Evolutionary conservation across 2,329 filamentous ascomycete species (phyloP).

Genomic region (Huntiella moniliformis): DNA sequence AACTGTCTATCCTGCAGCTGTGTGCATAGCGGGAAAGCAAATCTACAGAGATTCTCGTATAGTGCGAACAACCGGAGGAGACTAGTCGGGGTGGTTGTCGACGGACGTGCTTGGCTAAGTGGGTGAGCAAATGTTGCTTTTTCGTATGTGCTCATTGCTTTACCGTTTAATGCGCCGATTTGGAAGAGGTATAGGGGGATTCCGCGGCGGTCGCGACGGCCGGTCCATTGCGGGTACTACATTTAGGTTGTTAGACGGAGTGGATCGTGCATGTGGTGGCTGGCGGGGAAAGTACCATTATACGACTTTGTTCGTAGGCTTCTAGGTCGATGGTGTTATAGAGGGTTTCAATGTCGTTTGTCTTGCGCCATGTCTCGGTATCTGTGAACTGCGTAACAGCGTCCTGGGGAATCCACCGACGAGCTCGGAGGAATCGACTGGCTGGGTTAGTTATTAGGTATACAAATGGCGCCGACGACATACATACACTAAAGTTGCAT

Average conservation of each 20-base stretch:
- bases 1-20: constrained; percentile 52
- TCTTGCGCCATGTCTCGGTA: constrained; percentile 70
- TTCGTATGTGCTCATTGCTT: constrained; percentile 64
- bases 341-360: constrained; percentile 58
- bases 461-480: constrained; percentile 14
- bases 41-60: constrained; percentile 81
- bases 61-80: constrained; percentile 76
- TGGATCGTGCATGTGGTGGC: not conserved
- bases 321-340: constrained; percentile 76
- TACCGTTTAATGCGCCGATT: constrained; percentile 64
- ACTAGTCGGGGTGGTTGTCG: constrained; percentile 51
- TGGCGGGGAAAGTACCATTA: constrained; percentile 35
- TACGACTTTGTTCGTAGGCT: constrained; percentile 62
- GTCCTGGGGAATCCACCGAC: constrained; percentile 60
- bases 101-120: constrained; percentile 41
- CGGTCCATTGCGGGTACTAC: constrained; percentile 89
- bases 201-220: constrained; percentile 68
- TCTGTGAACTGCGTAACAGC: constrained; percentile 72
- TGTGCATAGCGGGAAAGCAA: constrained; percentile 70
- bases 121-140: constrained; percentile 38
- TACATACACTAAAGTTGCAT: constrained; percentile 58
- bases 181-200: constrained; percentile 88
- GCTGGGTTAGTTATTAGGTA: constrained; percentile 10
- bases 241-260: constrained; percentile 4
- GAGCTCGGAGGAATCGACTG: constrained; percentile 71